Conservation (phyloP, 306 rosid species). For the Corylus avellana region DNA sequence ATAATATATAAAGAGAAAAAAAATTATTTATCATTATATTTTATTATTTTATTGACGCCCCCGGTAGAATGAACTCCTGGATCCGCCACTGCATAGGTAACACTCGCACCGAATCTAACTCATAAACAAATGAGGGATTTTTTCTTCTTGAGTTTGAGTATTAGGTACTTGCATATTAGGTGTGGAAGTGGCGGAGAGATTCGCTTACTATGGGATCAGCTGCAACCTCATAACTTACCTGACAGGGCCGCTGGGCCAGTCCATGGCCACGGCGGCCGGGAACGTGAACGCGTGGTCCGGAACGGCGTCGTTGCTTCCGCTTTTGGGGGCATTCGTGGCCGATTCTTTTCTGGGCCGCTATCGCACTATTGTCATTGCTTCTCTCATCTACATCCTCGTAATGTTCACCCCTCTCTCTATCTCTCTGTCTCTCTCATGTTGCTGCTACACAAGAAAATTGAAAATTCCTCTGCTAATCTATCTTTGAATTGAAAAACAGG, state of each 20-base stretch:
- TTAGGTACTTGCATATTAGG: constrained; percentile 2
- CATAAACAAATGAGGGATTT: too few relatives aligned
- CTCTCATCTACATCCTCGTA: constrained; percentile 47
- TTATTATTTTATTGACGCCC: too few relatives aligned
- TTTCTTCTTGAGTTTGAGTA: too few relatives aligned
- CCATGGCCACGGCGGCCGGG: constrained; percentile 39
- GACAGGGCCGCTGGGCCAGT: constrained; percentile 43
- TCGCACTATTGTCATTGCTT: constrained; percentile 35
- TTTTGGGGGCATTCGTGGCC: constrained; percentile 46
- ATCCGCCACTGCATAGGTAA: too few relatives aligned
- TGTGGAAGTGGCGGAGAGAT: constrained; percentile 55
- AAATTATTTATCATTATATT: too few relatives aligned
- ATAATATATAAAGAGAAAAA: too few relatives aligned
- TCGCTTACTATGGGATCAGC: constrained; percentile 40
- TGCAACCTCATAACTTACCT: constrained; percentile 41
- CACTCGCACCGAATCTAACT: neutral
- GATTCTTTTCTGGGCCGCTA: constrained; percentile 47
- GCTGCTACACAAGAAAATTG: too few relatives aligned
- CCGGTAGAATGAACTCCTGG: too few relatives aligned
- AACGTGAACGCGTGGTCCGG: constrained; percentile 45
- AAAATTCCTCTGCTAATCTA: too few relatives aligned
- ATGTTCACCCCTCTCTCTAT: neutral
- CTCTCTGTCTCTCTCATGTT: too few relatives aligned
- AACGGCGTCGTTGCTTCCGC: constrained; percentile 36
- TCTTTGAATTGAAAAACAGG: constrained; percentile 25